Conservation (phyloP, 1,139 yeast species). For the Yamadazyma sp. region DNA sequence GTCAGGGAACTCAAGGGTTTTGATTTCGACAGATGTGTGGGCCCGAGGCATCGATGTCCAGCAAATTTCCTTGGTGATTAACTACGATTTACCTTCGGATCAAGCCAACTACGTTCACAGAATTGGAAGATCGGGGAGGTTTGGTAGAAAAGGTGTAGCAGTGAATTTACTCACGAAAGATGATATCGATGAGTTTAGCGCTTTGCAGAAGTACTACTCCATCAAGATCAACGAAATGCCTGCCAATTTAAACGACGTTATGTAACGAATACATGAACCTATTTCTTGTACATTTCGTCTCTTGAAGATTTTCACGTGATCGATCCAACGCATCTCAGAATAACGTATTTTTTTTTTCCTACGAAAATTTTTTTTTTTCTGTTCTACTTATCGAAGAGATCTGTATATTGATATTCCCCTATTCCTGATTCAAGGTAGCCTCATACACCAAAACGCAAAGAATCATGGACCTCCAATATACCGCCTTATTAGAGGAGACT, state of each 20-base stretch:
- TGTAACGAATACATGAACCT: slow-evolving; percentile 6
- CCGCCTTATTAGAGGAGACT: slow-evolving; percentile 73
- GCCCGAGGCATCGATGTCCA: slow-evolving; percentile 98
- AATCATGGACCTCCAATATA: slow-evolving; percentile 66
- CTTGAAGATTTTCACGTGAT: slow-evolving; percentile 2
- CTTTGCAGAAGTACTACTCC: slow-evolving; percentile 74
- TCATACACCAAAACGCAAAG: neutral
- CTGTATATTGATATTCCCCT: neutral
- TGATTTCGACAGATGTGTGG: slow-evolving; percentile 96
- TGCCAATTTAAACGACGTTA: slow-evolving; percentile 56
- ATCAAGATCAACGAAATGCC: slow-evolving; percentile 90
- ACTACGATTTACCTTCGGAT: slow-evolving; percentile 85
- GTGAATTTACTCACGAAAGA: slow-evolving; percentile 79
- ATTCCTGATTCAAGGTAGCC: neutral
- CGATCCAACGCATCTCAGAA: slow-evolving; percentile 3
- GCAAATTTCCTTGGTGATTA: slow-evolving; percentile 92
- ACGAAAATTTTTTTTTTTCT: slow-evolving; percentile 4
- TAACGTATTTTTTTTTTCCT: neutral
- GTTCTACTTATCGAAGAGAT: slow-evolving; percentile 1
- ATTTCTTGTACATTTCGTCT: neutral
- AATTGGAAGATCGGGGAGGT: slow-evolving; percentile 93
- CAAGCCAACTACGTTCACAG: slow-evolving; percentile 90
- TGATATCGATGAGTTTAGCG: slow-evolving; percentile 61
- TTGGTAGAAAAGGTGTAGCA: slow-evolving; percentile 95
- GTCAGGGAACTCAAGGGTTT: slow-evolving; percentile 73